A percentile compares a stretch with the other conserved stretches of the same genome.
Evolutionary conservation across 495 filamentous ascomycete species (phyloP).

Genomic region (Neurospora sp.): DNA sequence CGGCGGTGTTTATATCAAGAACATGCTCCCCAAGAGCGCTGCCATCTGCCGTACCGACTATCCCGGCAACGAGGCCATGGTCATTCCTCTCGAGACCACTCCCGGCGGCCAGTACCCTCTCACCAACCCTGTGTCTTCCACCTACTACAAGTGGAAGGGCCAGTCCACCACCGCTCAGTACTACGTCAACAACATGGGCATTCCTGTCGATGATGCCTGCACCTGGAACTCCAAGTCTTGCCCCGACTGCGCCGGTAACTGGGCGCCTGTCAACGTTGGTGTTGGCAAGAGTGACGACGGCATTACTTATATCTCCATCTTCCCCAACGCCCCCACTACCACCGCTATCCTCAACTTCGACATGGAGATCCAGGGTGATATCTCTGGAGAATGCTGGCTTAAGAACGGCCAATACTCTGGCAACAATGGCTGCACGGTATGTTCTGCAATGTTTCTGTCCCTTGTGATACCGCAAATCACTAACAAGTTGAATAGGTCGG

Average conservation of each 20-base stretch:
- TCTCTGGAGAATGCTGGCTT: slow-evolving; percentile 61
- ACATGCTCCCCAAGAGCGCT: slow-evolving; percentile 53
- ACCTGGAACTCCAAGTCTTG: slow-evolving; percentile 53
- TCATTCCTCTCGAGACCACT: slow-evolving; percentile 56
- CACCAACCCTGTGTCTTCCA: slow-evolving; percentile 59
- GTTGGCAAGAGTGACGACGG: slow-evolving; percentile 55
- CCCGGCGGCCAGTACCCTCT: slow-evolving; percentile 49
- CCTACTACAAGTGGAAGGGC: slow-evolving; percentile 70
- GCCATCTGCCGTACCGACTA: slow-evolving; percentile 94
- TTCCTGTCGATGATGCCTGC: slow-evolving; percentile 61
- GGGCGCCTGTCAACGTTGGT: slow-evolving; percentile 81
- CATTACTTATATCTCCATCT: slow-evolving; percentile 72
- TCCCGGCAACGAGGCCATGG: slow-evolving; percentile 79
- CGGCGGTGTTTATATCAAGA: slow-evolving; percentile 60
- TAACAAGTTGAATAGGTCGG: slow-evolving; percentile 26
- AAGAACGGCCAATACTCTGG: slow-evolving; percentile 52
- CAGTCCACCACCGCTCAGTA: slow-evolving; percentile 82
- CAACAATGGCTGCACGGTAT: slow-evolving; percentile 61
- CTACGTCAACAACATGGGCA: slow-evolving; percentile 81
- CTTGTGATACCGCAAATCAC: background rate
- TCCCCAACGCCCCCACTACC: slow-evolving; percentile 53
- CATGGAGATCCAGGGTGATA: slow-evolving; percentile 57
- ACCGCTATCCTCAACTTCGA: slow-evolving; percentile 58
- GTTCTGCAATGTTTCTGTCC: slow-evolving; percentile 13
- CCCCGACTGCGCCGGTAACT: slow-evolving; percentile 61